A percentile compares a stretch with the other conserved stretches of the same genome.
phyloP scores from a whole-genome alignment of 371 early-diverging fungal species.

The Mycotypha africana region DNA sequence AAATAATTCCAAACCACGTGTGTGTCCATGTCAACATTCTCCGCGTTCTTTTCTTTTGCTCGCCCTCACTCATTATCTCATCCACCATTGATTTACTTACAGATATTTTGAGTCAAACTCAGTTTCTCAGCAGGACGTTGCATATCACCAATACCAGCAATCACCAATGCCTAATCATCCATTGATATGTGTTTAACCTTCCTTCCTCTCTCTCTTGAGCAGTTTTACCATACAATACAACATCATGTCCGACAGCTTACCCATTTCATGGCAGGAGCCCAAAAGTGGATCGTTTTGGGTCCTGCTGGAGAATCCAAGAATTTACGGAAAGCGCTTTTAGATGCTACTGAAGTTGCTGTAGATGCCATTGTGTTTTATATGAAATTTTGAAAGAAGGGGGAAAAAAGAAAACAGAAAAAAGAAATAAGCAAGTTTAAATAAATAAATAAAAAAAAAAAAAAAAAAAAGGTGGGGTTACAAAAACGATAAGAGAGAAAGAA shows the following conservation, averaged over 20 bases:
- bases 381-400: not conserved
- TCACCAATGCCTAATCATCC: conserved; percentile 36
- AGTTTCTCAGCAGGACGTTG: conserved; percentile 90
- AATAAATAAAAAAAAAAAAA: not conserved
- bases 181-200: not conserved
- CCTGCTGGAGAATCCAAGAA: conserved; percentile 78
- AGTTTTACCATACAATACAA: not conserved
- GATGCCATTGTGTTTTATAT: conserved; percentile 28
- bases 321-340: conserved; percentile 52
- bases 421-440: not conserved
- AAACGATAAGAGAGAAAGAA: too few species aligned
- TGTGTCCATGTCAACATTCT: too few species aligned
- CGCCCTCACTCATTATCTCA: too few species aligned
- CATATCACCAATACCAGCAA: conserved; percentile 84
- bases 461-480: too few species aligned
- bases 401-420: not conserved
- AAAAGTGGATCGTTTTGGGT: conserved; percentile 39
- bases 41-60: too few species aligned
- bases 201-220: not conserved
- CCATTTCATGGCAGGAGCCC: conserved; percentile 42
- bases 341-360: conserved; percentile 33
- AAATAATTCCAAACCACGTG: too few species aligned
- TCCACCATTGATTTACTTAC: conserved; percentile 38
- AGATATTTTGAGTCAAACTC: conserved; percentile 69
- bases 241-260: too few species aligned